Percentiles rank a stretch among this genome's conserved stretches.
phyloP scores from a whole-genome alignment of 2,329 filamentous ascomycete genomes.

The Microdochium paspali region DNA sequence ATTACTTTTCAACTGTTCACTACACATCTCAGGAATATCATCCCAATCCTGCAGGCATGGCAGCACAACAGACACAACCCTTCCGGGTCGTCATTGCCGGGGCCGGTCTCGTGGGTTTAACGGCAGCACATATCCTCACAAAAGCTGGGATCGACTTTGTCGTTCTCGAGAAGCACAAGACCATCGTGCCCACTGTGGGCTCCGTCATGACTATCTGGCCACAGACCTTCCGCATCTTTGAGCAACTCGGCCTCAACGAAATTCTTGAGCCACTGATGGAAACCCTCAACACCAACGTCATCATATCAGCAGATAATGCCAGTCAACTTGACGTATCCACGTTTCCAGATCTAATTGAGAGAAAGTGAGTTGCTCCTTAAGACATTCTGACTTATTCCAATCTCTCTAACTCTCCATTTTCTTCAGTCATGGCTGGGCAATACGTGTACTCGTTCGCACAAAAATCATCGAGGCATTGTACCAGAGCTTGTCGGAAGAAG shows the following conservation, averaged over 20 bases:
- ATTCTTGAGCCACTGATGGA: neutral
- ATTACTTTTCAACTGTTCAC: too few species aligned
- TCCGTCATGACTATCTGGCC: conserved; percentile 1
- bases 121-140: conserved; percentile 17
- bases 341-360: neutral
- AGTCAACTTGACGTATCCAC: neutral
- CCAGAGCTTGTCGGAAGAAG: neutral
- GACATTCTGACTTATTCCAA: neutral
- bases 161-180: conserved; percentile 20
- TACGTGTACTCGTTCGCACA: neutral
- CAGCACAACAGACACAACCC: neutral
- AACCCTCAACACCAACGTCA: neutral
- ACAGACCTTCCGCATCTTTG: neutral
- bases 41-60: neutral
- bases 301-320: neutral
- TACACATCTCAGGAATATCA: neutral
- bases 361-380: neutral
- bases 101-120: conserved; percentile 18
- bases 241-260: neutral
- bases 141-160: conserved; percentile 25
- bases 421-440: neutral
- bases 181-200: conserved; percentile 1
- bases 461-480: neutral
- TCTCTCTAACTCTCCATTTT: neutral
- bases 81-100: conserved; percentile 18